A percentile compares a stretch with the other conserved stretches of the same genome.
phyloP scores from a whole-genome alignment of 2,329 filamentous ascomycete genomes.

The Geosmithia morbida region DNA sequence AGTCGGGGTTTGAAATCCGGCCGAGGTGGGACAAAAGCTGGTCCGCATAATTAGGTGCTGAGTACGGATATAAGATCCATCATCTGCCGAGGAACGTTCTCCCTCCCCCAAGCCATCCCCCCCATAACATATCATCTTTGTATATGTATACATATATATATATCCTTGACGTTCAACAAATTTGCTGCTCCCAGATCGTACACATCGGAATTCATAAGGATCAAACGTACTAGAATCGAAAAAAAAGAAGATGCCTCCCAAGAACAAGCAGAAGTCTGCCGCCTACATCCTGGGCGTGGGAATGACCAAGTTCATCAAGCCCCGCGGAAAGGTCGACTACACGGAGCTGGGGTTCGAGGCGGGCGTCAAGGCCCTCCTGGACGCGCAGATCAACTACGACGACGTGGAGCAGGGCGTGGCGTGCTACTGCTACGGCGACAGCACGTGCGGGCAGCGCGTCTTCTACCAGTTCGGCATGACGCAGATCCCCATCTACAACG shows the following conservation, averaged over 20 bases:
- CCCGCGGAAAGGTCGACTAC: conserved; percentile 85
- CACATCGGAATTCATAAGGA: no score
- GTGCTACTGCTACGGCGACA: conserved; percentile 98
- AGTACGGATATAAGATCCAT: no score
- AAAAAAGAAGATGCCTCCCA: conserved; percentile 25
- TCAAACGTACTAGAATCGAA: background rate
- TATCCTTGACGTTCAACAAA: no score
- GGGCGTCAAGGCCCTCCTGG: conserved; percentile 72
- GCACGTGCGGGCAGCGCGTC: conserved; percentile 85
- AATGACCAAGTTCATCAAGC: conserved; percentile 99
- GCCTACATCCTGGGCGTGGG: conserved; percentile 91
- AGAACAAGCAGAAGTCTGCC: conserved; percentile 29
- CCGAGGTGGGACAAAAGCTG: no score
- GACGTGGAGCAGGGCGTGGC: conserved; percentile 89
- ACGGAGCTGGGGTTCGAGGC: conserved; percentile 89
- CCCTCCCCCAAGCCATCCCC: no score
- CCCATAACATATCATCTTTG: no score
- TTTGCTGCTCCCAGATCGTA: no score
- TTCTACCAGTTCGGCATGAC: conserved; percentile 99
- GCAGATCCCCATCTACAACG: conserved; percentile 89
- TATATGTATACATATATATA: no score
- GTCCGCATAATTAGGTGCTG: no score
- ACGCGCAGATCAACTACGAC: conserved; percentile 88
- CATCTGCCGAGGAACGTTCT: no score
- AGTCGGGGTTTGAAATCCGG: no score